Conservation (phyloP, 768 basidiomycete species). For the Lentinula guzmanii region DNA sequence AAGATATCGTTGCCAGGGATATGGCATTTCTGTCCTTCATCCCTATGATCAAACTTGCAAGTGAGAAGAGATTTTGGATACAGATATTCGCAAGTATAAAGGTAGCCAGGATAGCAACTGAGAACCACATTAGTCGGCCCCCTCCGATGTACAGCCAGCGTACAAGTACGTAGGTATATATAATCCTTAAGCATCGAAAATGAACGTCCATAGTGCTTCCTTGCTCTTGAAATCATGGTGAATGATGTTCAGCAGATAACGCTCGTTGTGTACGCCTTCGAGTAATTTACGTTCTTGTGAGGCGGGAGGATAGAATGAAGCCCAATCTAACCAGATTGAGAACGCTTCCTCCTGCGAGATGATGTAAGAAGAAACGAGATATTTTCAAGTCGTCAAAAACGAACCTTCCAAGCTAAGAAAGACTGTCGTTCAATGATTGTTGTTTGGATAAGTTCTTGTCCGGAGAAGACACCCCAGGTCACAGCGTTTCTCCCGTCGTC, state of each 20-base stretch:
- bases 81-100: too few relatives aligned
- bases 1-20: too few relatives aligned
- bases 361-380: neutral
- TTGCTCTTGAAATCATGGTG: slow-evolving; percentile 89
- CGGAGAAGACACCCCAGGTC: slow-evolving; percentile 98
- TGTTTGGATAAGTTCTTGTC: slow-evolving; percentile 91
- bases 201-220: slow-evolving; percentile 79
- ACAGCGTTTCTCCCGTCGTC: slow-evolving; percentile 86
- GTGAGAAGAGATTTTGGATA: too few relatives aligned
- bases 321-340: slow-evolving; percentile 94
- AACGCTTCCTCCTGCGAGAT: slow-evolving; percentile 84
- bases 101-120: too few relatives aligned
- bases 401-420: slow-evolving; percentile 95
- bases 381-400: neutral
- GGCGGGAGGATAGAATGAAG: slow-evolving; percentile 72
- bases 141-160: too few relatives aligned
- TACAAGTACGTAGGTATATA: too few relatives aligned
- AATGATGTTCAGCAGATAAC: slow-evolving; percentile 89
- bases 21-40: too few relatives aligned
- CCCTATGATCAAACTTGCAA: too few relatives aligned
- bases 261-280: slow-evolving; percentile 58
- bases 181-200: slow-evolving; percentile 34
- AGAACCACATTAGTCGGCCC: too few relatives aligned
- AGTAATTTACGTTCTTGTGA: slow-evolving; percentile 72
- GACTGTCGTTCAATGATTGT: slow-evolving; percentile 95